Conservation (phyloP, 371 early-diverging fungal species). For the Circinella umbellata region DNA sequence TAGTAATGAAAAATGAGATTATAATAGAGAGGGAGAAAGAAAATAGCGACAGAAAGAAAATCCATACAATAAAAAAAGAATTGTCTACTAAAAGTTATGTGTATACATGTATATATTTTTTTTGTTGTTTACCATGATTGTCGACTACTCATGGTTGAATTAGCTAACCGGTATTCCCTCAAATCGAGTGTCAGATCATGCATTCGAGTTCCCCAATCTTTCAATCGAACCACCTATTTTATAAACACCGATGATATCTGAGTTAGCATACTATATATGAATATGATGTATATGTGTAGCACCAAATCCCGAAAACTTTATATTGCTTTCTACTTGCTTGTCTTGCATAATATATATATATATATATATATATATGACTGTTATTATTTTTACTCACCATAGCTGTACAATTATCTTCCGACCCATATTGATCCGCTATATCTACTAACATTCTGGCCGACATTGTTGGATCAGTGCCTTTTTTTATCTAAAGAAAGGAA, state of each 20-base stretch:
- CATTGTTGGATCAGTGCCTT: slow-evolving; percentile 54
- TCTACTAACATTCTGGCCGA: slow-evolving; percentile 69
- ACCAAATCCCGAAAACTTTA: too few species aligned
- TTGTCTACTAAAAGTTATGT: too few species aligned
- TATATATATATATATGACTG: too few species aligned
- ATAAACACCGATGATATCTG: neutral
- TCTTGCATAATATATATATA: too few species aligned
- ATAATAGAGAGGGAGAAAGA: too few species aligned
- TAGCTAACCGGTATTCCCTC: slow-evolving; percentile 66
- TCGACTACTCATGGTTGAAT: slow-evolving; percentile 51
- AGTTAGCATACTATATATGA: neutral
- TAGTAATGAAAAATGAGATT: too few species aligned
- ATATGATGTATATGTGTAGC: neutral
- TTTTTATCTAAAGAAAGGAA: slow-evolving; percentile 50
- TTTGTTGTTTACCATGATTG: slow-evolving; percentile 45
- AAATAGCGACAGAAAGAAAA: too few species aligned
- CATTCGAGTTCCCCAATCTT: slow-evolving; percentile 78
- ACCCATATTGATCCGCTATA: slow-evolving; percentile 74
- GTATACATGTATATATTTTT: too few species aligned
- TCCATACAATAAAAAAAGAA: too few species aligned
- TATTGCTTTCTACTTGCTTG: too few species aligned
- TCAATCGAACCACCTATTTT: slow-evolving; percentile 70
- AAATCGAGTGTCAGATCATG: slow-evolving; percentile 72
- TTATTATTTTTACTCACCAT: slow-evolving; percentile 40
- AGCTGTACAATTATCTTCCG: slow-evolving; percentile 79